Evolutionary conservation across 2,329 filamentous ascomycete species (phyloP), one percentile per base, ranked within the genome.

Genomic region (Microsporum audouinii): DNA sequence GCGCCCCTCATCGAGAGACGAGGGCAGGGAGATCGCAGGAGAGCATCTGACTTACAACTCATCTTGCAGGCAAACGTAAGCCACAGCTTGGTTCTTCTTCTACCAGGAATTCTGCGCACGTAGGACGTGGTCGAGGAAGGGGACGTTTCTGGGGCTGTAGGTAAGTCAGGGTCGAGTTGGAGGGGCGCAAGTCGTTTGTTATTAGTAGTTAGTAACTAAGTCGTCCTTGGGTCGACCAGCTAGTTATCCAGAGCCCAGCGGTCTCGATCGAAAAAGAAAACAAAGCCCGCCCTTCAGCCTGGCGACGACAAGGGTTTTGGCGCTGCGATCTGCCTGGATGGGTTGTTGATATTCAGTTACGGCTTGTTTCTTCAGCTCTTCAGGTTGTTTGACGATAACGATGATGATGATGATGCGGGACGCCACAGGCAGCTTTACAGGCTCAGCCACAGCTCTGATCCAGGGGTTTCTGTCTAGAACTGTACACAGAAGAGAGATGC

Each of bases 41-140:
- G 33, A 45, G 27, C 23, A 29, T 51, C 27, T 12, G 8, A 59
- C 57, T 59, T 59, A 59, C 57, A 59, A 59, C 57, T 59, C 57
- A 59, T 59, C 23, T 45, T 59, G 39, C 29, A 31, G 41, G 41
- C 31, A 8, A 12, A 33, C n/a, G 31, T n/a, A 12, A 27, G 39
- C 53, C 33, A 31, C 31, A 8, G 3, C 10, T 31, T 51, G 10
- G 17, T 23, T 23, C 17, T 14, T 51, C 10, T 51, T 51, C 45
- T 31, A 29, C 31, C 27, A 7, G 51, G n/a, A 6, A 34, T 55
- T 14, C n/a, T 29, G 6, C 29, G n/a, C 27, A n/a, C 31, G 51
- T 14, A n/a, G 29, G 2, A 17, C 23, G 51, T 36, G 51, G n/a
- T 55, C 51, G 51, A 6, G 31, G 45, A 51, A 23, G n/a, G 27